Evolutionary conservation across 768 basidiomycete species (phyloP).

Genomic region (Macrolepiota dolichaula): DNA sequence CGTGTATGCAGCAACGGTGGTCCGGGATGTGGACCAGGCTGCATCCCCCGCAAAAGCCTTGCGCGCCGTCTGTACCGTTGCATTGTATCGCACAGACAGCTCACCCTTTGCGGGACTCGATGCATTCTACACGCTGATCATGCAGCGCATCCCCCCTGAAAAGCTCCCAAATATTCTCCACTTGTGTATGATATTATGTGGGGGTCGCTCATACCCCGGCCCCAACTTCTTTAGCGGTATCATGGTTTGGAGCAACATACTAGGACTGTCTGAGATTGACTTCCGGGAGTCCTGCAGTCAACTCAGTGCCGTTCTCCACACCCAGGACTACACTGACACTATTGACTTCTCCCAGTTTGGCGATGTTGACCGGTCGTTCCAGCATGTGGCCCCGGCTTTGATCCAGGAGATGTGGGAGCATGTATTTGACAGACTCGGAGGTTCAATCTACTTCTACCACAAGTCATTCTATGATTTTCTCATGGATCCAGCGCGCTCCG

Average conservation of each 20-base stretch:
- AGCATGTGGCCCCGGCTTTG: too few species aligned
- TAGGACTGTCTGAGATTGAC: background rate
- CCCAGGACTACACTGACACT: background rate
- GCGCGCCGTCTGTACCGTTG: background rate
- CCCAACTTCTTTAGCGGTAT: background rate
- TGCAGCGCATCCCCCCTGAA: constrained; percentile 16
- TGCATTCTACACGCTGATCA: constrained; percentile 12
- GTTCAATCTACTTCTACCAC: background rate
- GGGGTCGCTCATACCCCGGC: background rate
- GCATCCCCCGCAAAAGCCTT: background rate
- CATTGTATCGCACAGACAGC: background rate
- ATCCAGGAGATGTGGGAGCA: background rate
- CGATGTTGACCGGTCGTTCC: background rate
- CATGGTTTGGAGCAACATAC: background rate
- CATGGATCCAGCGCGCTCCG: background rate
- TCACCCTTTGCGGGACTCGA: constrained; percentile 13
- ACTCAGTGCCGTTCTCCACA: background rate
- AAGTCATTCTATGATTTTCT: constrained; percentile 6
- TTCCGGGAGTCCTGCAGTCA: background rate
- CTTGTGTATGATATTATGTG: background rate
- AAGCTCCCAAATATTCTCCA: constrained; percentile 14
- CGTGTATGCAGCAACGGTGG: constrained; percentile 20
- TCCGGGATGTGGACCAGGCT: constrained; percentile 16
- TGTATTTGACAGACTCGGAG: background rate
- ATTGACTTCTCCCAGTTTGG: background rate